Conservation (phyloP, 108 stramenopile species). For the Skeletonema menzelii region DNA sequence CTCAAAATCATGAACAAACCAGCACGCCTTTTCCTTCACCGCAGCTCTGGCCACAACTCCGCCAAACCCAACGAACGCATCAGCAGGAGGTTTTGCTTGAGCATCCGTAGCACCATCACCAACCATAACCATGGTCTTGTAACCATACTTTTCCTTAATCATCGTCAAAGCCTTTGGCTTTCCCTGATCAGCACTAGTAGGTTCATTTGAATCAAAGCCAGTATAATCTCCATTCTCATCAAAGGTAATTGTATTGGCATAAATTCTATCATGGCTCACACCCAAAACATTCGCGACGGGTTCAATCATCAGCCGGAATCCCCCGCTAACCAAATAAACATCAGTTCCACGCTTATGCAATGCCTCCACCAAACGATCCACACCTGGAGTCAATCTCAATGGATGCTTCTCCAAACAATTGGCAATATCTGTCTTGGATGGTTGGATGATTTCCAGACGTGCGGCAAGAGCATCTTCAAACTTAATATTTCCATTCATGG, state of each 20-base stretch:
- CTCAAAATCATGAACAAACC: constrained; percentile 93
- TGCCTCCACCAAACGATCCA: constrained; percentile 68
- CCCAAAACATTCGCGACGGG: constrained; percentile 84
- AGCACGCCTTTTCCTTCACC: constrained; percentile 90
- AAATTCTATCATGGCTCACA: constrained; percentile 70
- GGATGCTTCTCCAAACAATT: constrained; percentile 79
- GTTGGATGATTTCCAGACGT: constrained; percentile 89
- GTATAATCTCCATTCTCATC: constrained; percentile 75
- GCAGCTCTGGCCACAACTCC: constrained; percentile 88
- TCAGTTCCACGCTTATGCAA: constrained; percentile 75
- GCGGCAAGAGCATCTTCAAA: constrained; percentile 96
- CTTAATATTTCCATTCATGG: constrained; percentile 96
- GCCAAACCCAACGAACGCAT: constrained; percentile 97
- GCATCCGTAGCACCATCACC: constrained; percentile 99
- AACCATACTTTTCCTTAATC: constrained; percentile 64
- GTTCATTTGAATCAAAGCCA: constrained; percentile 92
- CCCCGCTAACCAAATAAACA: constrained; percentile 96
- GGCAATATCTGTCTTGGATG: constrained; percentile 63
- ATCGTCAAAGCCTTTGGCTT: constrained; percentile 86
- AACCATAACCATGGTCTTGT: constrained; percentile 91
- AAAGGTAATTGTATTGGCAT: constrained; percentile 94
- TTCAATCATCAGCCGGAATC: constrained; percentile 98
- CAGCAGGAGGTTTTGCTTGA: constrained; percentile 97
- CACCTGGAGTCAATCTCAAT: constrained; percentile 75
- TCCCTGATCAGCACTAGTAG: constrained; percentile 91